phyloP scores from a whole-genome alignment of 305 asterid genomes.

The Fraxinus sp. region DNA sequence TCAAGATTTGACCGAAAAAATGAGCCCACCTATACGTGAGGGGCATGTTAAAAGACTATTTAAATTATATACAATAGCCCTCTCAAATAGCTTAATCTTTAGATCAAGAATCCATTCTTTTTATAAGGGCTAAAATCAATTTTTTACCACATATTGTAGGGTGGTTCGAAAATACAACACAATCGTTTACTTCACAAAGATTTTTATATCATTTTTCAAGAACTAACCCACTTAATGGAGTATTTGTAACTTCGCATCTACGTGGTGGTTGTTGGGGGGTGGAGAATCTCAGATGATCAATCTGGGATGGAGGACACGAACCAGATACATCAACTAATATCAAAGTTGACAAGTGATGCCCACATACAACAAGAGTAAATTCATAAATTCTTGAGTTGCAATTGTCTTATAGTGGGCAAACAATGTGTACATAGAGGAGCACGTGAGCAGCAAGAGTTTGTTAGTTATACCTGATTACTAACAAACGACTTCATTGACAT shows the following conservation, averaged over 20 bases:
- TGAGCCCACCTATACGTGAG: background rate
- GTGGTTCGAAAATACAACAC: background rate
- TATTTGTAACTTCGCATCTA: background rate
- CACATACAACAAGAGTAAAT: background rate
- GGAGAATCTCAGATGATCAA: background rate
- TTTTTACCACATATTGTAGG: background rate
- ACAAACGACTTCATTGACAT: slow-evolving; percentile 91
- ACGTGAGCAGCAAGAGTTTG: slow-evolving; percentile 5
- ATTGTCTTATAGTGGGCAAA: background rate
- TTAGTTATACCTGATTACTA: slow-evolving; percentile 71
- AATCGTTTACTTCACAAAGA: background rate
- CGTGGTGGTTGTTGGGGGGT: background rate
- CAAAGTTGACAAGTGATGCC: slow-evolving; percentile 8
- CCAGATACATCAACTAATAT: slow-evolving; percentile 3
- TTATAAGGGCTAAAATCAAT: background rate
- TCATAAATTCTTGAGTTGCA: background rate
- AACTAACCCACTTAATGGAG: background rate
- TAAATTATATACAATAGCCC: background rate
- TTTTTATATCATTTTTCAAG: background rate
- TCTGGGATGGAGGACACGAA: background rate
- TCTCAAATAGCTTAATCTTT: background rate
- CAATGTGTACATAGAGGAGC: background rate
- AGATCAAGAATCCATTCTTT: background rate
- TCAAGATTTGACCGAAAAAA: background rate
- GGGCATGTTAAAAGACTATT: background rate